Conservation (phyloP, 345 rosid genomes). For the Trapa incisa region DNA sequence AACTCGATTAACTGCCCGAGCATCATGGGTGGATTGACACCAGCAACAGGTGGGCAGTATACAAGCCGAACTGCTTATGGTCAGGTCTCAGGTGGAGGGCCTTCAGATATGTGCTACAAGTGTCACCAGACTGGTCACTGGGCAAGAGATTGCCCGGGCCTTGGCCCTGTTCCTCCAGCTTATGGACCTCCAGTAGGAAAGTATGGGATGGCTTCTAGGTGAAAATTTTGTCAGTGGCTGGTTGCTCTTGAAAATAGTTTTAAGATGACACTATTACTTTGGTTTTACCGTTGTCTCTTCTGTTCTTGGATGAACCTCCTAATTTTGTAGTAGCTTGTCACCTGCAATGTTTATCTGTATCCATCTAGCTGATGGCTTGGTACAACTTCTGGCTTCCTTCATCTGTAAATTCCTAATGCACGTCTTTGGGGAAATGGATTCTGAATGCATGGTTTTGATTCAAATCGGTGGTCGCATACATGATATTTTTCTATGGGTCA, state of each 20-base stretch:
- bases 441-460: too few species aligned
- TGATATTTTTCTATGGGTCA: too few species aligned
- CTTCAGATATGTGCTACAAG: constrained; percentile 29
- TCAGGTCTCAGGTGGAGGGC: constrained; percentile 15
- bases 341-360: too few species aligned
- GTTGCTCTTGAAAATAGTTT: neutral
- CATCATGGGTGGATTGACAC: constrained; percentile 39
- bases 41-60: constrained; percentile 22
- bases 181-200: constrained; percentile 36
- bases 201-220: constrained; percentile 17
- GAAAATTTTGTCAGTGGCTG: neutral
- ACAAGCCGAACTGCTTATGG: constrained; percentile 21
- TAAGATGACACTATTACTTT: too few species aligned
- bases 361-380: too few species aligned
- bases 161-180: constrained; percentile 22
- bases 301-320: neutral
- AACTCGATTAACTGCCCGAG: constrained; percentile 60
- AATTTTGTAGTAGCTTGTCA: too few species aligned
- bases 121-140: constrained; percentile 60
- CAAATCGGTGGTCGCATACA: too few species aligned
- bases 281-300: neutral
- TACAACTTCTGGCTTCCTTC: too few species aligned
- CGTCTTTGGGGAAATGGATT: too few species aligned
- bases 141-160: constrained; percentile 53
- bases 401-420: too few species aligned